Base-by-base conservation (phyloP, 176 grass and related monocot genomes). In the Aegilops speltoides region DNA sequence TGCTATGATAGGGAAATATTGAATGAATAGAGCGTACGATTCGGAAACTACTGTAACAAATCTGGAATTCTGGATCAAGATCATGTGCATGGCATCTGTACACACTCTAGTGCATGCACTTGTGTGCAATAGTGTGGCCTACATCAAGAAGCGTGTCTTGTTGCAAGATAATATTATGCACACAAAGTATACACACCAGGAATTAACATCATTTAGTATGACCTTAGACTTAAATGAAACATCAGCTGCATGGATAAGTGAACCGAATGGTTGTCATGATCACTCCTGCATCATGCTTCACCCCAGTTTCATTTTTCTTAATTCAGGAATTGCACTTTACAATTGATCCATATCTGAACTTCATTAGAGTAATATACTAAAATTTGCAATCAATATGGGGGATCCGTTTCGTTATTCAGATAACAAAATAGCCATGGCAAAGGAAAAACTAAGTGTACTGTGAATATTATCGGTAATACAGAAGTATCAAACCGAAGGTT, bases 401-500 rank as follows among this genome's bases (percentile, higher is more conserved):
- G 19, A 7, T 72, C 60, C 8, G 38, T 0, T 59, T 31, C 2
- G 1, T 2, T 26, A 74, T 74, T 26, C 14, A 22, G 16, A 79
- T 79, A 73, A 73, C 52, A 78, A 63, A 64, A 45, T 71, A 79
- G 37, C 20, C 41, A 68, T 50, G 63, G 2, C 3, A 68, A 20
- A 68, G 11, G 17, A 52, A 68, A 3, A 52, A 81, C 34, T 16
- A 32, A 23, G 28, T 40, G 38, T 26, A 67, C 13, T 0, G 3
- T 13, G 24, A 25, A 80, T 11, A 76, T 31, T 46, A 50, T 29
- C 17, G 26, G 34, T 36, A 24, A 88, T 28, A 63, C 23, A 41
- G 22, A 83, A 71, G 32, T 36, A 77, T 82, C 91, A 88, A 82
- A 95, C 96, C 91, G 63, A 98, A 98, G 68, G 88, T 94, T 77